Evolutionary conservation across 306 rosid species (phyloP).

Genomic region (Morella rubra): DNA sequence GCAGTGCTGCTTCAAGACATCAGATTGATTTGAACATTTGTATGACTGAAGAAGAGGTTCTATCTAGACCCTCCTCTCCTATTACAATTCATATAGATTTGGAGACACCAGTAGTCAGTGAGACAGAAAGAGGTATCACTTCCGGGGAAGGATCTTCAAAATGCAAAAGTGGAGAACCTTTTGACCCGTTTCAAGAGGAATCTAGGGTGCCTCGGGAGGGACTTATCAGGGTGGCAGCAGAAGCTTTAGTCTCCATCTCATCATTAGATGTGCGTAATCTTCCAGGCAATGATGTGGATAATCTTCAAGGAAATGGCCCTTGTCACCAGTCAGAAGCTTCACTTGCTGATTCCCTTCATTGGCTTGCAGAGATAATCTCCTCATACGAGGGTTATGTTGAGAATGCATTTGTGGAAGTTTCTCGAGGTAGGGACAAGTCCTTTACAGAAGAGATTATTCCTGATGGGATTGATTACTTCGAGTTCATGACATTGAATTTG

Average conservation of each 20-base stretch:
- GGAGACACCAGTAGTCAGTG: neutral
- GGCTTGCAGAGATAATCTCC: neutral
- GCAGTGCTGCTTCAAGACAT: neutral
- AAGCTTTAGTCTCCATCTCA: neutral
- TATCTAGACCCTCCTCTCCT: neutral
- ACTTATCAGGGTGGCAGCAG: neutral
- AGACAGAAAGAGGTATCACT: neutral
- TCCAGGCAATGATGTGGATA: neutral
- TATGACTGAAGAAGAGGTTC: constrained; percentile 7
- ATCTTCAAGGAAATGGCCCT: constrained; percentile 4
- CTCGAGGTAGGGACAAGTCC: neutral
- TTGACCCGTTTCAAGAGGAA: neutral
- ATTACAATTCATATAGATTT: neutral
- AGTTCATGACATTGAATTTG: constrained; percentile 11
- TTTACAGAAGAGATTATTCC: neutral
- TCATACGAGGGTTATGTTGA: neutral
- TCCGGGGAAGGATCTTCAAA: neutral
- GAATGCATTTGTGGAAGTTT: neutral
- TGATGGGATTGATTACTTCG: constrained; percentile 12
- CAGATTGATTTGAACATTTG: constrained; percentile 6
- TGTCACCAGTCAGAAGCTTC: constrained; percentile 7
- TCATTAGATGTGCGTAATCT: neutral
- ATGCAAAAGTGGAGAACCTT: neutral
- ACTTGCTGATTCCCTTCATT: neutral
- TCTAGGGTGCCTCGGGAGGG: neutral